Base-by-base conservation (phyloP, 2,329 filamentous ascomycete genomes). In the Pyrenophora teres region DNA sequence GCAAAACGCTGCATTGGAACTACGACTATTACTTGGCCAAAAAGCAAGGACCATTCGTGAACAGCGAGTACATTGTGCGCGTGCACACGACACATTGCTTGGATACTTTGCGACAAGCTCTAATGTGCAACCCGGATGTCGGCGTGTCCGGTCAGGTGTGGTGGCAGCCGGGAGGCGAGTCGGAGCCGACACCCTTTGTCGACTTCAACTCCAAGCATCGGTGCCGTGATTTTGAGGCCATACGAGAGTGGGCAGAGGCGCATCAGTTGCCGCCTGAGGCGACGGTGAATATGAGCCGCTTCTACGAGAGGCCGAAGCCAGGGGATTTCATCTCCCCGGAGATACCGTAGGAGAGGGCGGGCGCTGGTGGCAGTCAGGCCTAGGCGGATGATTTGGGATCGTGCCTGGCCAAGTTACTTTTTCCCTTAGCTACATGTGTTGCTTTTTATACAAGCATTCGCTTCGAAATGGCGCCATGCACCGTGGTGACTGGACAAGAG, bases 51-150 rank as follows among this genome's bases (percentile, higher is more conserved):
- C 78, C 82, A 0, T 87, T 87, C 59, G 63, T 66, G 15, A 86
- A 87, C 60, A 75, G 80, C 3, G 81, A 83, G 16, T 68, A 74
- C 31, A 80, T 86, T 37, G 68, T 87, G 6, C 77, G 76, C 19
- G 74, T 78, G 1, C 85, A 87, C 63, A 76, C 84, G 8, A 69
- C 80, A 4, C 84, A 87, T 54, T 87, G 85, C 52, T 73, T 87
- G 27, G 85, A 87, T 56, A 82, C 81, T 3, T 52, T 87, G 38
- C 80, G 84, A 1, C 84, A 87, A 63, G 81, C 84, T 13, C 75
- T 87, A 12, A 86, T 86, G 82, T 87, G 84, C 68, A 82, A 80
- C 23, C 75, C 81, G 16, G 85, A 87, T 57, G 80, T 83, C 2
- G 83, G 79, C 1, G 78, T 87, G 0, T 74, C 87, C 0, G 83